Evolutionary conservation across 2,329 filamentous ascomycete species (phyloP), one percentile per base, ranked within the genome.

Genomic region (Trichophyton verrucosum): DNA sequence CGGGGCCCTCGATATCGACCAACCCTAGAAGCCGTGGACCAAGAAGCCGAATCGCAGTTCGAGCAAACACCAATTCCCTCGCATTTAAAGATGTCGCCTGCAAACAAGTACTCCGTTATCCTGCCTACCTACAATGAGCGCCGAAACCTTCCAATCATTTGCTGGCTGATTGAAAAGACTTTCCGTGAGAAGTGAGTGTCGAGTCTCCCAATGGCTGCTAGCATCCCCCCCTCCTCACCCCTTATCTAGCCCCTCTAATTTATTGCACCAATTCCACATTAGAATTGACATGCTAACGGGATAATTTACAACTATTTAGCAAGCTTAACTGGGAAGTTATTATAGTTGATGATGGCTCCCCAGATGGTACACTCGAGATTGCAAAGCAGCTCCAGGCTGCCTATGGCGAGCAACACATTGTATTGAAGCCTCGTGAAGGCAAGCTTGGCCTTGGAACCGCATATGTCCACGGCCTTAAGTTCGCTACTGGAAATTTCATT

Each of bases 51-150:
- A 47, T 57, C 61, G 42, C 59, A 64, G 59, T 61, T 65, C 53
- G 53, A 57, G 51, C 36, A 61, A 42, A 27, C 60, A 42, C 51
- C 60, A 58, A 58, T 38, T 40, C 36, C 38, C 13, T 57, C 40
- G 24, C 20, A 9, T 46, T 47, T 40, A 57, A 63, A 47, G 20
- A 66, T 65, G 63, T 49, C 63, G 7, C 60, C 61, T 17, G 22
- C 57, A 44, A 56, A 80, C 81, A 95, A 92, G 78, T 99, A 96
- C 82, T 96, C 92, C 67, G 87, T 99, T 73, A 92, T 99, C 72
- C 85, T 99, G 66, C 94, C 94, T 61, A 99, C 94, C 64, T 99
- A 96, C 84, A 97, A 99, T 76, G 94, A 99, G 83, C 89, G 94
- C 73, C 86, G 86, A 75, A 99, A 99, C 78, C 85, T 99, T 67